These are phyloP conservation scores for Aspergillus luchuensis DNA, from an alignment of 2,329 filamentous ascomycete species.

Conservation along the genomic window DNA sequence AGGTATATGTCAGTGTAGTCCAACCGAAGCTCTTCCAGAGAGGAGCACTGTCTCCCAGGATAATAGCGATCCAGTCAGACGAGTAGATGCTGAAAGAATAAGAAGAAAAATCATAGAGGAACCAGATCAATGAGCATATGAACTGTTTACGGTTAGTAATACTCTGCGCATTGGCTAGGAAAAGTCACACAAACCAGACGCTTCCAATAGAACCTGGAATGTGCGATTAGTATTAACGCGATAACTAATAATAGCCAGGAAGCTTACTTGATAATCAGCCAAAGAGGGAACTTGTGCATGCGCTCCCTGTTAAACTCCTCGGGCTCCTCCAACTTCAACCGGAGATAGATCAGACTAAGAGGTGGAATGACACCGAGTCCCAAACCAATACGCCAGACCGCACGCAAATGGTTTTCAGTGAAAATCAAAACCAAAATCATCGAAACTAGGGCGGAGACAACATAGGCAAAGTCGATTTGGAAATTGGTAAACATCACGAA, in stretches of 20 bases:
- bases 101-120: constrained; percentile 80
- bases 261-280: constrained; percentile 45
- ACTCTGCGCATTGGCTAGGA: neutral
- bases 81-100: constrained; percentile 89
- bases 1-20: constrained; percentile 85
- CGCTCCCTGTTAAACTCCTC: constrained; percentile 73
- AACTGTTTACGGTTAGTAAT: constrained; percentile 33
- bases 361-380: constrained; percentile 80
- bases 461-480: constrained; percentile 83
- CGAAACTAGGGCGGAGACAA: constrained; percentile 76
- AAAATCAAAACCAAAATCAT: constrained; percentile 64
- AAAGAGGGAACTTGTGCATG: constrained; percentile 63
- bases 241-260: constrained; percentile 22
- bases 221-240: neutral
- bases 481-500: constrained; percentile 89
- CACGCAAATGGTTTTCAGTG: constrained; percentile 65
- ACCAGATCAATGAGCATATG: constrained; percentile 78
- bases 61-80: constrained; percentile 59
- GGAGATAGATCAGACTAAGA: constrained; percentile 68
- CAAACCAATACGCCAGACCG: constrained; percentile 79
- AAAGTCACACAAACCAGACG: constrained; percentile 53
- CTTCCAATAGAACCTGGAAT: constrained; percentile 67
- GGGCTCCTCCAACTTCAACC: constrained; percentile 73
- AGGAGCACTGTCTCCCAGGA: constrained; percentile 62
- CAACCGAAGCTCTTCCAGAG: constrained; percentile 82